Evolutionary conservation across 2,329 filamentous ascomycete genomes (phyloP).

Genomic region (Leptographium lundbergii): DNA sequence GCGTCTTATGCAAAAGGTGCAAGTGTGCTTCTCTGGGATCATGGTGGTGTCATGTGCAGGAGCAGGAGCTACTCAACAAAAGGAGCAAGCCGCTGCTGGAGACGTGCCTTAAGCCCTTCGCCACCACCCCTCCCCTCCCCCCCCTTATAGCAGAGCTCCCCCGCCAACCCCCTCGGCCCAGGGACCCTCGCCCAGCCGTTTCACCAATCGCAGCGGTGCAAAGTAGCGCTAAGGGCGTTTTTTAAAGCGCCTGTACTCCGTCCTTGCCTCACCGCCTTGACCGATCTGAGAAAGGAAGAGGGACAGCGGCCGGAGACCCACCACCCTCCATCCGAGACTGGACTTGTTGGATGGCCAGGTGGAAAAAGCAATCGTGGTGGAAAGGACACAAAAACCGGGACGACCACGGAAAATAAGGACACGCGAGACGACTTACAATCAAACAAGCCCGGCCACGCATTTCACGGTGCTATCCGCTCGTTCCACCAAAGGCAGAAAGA

Average conservation of each 20-base stretch:
- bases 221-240: constrained; percentile 1
- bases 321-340: background rate
- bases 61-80: background rate
- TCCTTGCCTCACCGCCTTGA: constrained; percentile 8
- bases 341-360: background rate
- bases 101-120: background rate
- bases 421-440: background rate
- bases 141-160: background rate
- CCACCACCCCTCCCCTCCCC: background rate
- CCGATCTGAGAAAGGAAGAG: background rate
- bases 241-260: background rate
- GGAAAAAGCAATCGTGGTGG: background rate
- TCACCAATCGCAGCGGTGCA: constrained; percentile 1
- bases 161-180: background rate
- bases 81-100: background rate
- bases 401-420: background rate
- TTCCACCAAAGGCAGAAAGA: background rate
- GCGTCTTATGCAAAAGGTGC: background rate
- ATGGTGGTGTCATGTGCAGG: background rate
- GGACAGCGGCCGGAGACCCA: background rate
- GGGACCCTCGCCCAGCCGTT: background rate
- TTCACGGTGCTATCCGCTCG: background rate
- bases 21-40: background rate
- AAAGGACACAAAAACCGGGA: background rate
- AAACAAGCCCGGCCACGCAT: background rate